Evolutionary conservation across 1,284 basidiomycete genomes (phyloP), one percentile per base, ranked within the genome.

Genomic region (Sanghuangporus baumii): DNA sequence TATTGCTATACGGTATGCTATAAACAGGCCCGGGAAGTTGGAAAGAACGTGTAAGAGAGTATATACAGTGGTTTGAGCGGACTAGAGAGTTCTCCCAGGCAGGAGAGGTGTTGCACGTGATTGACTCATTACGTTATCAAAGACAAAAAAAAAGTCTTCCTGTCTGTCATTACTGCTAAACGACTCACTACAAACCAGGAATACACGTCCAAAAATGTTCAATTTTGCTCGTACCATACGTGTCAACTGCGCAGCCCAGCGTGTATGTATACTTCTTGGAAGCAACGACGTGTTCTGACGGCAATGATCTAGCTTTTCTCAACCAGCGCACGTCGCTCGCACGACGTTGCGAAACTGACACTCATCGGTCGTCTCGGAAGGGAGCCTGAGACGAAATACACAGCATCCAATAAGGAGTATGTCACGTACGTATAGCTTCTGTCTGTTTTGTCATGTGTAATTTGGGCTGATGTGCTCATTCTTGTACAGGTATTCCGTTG

Each of bases 341-440:
- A 78, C 58, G 87, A 91, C 72, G 69, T 94, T 55, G 82, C 91
- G 20, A 91, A 88, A 74, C 80, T 94, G 63, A 81, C 81, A 31
- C 85, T 94, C 65, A 77, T 94, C 69, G 92, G 92, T 47, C 83
- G 84, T 58, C 74, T 94, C 54, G 84, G 82, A 31, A 85, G 71
- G 69, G 86, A 89, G 55, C 89, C 92, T 51, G 88, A 91, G 71
- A 71, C 83, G 43, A 84, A 84, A 59, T 76, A 75, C 50, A 87
- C 89, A 1, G 89, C 82, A 74, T 84, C 78, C 62, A 86, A 91
- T 66, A 87, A 85, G 70, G 89, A 93, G 81, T 94, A 85, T 66
- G 77, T 91, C 46, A 73, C 79, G 89, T 92, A 54, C 18, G 69
- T 65, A 88, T 81, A 2, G 66, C 16, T n/a, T 23, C 26, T 14